Base-by-base conservation (phyloP, 805 yeast species). In the Diddensiella transvaalensis region DNA sequence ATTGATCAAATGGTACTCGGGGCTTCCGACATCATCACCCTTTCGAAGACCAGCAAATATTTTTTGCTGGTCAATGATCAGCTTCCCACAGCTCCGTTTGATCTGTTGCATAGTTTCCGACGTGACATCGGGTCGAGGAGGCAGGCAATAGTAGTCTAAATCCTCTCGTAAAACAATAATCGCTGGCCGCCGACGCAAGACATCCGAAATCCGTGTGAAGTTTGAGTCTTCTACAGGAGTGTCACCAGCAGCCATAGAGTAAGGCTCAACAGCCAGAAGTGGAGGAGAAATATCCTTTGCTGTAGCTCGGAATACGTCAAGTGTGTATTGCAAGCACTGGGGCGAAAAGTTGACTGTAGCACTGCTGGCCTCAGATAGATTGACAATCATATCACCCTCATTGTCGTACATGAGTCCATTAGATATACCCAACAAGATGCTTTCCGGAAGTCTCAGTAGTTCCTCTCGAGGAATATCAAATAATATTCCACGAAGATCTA, bases 121-220 rank as follows among this genome's bases (percentile, higher is more conserved):
- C 42, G 72, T 65, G 33, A 81, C 67, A 1, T 85, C 83, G 1
- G 75, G 49, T 66, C 36, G 69, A 38, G 87, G 90, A 2, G 96
- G 95, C 15, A 93, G 82, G 54, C 95, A 87, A 66, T 90, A 93
- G 67, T 79, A 93, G 63, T 93, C 99, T 56, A 93, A 74, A 66
- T 93, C 99, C 65, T 93, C 99, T 53, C 97, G 75, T 47, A 93
- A 73, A 3, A 91, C 96, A 48, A 93, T 88, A 39, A 93, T 83
- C 0, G 96, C 84, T 0, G 98, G 99, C 56, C 51, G 35, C 15
- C 44, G 38, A 13, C 46, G 23, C 23, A 53, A 42, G n/a, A 55
- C 45, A 5, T 49, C 54, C 3, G 50, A 42, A 11, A 54, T 41
- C 26, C 39, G 49, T 10, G 44, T 22, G 10, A 44, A 26, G 10